Percentiles rank a stretch among this genome's conserved stretches.
These are phyloP conservation scores for Thalia dealbata DNA, from an alignment of 176 grass and related monocot genomes.

Conservation along the genomic window DNA sequence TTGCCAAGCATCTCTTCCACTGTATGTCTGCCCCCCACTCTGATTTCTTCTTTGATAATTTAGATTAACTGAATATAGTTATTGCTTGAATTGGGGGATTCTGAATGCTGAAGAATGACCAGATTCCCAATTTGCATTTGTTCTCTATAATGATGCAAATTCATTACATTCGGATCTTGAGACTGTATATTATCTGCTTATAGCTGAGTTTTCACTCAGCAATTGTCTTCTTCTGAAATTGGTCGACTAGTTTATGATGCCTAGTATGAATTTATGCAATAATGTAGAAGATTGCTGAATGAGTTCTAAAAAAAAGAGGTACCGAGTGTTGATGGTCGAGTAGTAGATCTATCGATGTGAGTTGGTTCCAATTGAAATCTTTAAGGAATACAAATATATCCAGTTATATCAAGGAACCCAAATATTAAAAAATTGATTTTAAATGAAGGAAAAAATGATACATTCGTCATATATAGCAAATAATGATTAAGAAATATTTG, in stretches of 20 bases:
- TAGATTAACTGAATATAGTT: neutral
- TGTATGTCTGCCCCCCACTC: slow-evolving; percentile 32
- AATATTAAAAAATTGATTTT: neutral
- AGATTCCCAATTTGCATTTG: no score
- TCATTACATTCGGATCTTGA: neutral
- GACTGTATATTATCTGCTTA: neutral
- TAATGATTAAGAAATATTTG: neutral
- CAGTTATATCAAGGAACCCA: neutral
- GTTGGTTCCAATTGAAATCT: neutral
- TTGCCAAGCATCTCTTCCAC: slow-evolving; percentile 97
- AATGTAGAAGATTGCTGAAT: neutral
- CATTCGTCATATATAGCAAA: neutral
- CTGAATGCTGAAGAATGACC: no score
- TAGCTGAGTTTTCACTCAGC: neutral
- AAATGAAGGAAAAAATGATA: neutral
- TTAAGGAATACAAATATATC: neutral
- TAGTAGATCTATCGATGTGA: neutral
- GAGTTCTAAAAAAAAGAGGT: neutral
- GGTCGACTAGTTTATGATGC: neutral
- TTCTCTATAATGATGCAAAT: neutral
- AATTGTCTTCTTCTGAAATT: neutral
- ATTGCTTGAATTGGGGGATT: neutral
- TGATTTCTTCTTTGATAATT: neutral
- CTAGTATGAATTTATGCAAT: neutral
- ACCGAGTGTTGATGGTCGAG: neutral